phyloP scores from a whole-genome alignment of 768 basidiomycete genomes.

The Rhodotorula kratochvilovae region DNA sequence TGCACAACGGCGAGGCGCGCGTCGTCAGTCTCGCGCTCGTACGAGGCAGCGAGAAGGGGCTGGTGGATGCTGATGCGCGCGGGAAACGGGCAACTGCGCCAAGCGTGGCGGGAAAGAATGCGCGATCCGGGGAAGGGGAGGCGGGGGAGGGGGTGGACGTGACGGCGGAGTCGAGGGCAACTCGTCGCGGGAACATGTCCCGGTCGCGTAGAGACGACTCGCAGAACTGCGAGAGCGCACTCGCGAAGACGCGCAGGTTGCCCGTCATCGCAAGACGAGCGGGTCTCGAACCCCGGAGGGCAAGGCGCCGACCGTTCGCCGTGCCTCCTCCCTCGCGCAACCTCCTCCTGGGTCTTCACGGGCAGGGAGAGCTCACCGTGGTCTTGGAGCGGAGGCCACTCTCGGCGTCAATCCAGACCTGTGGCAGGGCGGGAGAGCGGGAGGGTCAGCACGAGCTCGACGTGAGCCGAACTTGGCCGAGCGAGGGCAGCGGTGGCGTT shows the following conservation, averaged over 20 bases:
- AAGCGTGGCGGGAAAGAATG: not conserved
- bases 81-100: not conserved
- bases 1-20: conserved; percentile 45
- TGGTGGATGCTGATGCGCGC: not conserved
- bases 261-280: no score
- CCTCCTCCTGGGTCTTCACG: not conserved
- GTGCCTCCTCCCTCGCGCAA: not conserved
- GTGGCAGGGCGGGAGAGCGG: not conserved
- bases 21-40: not conserved
- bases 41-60: not conserved
- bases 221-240: no score
- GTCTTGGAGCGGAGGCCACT: conserved; percentile 93
- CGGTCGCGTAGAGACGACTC: no score
- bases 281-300: no score
- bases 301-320: not conserved
- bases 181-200: no score
- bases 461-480: not conserved
- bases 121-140: no score
- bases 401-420: conserved; percentile 98
- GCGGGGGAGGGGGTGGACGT: not conserved
- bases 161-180: no score
- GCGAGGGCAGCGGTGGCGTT: not conserved
- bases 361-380: conserved; percentile 56
- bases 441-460: not conserved
- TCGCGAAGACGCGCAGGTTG: no score